Conservation (phyloP, 305 asterid genomes). For the Solanum hybrid region DNA sequence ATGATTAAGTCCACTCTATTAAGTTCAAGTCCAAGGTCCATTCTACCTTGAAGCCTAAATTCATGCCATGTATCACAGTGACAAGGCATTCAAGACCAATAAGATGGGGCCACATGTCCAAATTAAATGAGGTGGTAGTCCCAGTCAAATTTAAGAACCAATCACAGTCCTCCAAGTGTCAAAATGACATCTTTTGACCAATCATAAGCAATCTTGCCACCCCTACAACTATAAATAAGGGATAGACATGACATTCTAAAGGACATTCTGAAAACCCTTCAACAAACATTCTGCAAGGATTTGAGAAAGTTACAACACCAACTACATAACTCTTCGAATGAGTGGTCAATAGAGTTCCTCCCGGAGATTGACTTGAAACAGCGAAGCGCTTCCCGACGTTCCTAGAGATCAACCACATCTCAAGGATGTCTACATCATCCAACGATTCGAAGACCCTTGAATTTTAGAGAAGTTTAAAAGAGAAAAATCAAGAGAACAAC, state of each 20-base stretch:
- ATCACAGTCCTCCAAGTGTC: neutral
- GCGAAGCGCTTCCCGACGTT: neutral
- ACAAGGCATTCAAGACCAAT: neutral
- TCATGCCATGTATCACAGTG: neutral
- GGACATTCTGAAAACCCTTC: neutral
- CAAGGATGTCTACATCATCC: neutral
- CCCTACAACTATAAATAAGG: neutral
- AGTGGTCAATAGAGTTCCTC: neutral
- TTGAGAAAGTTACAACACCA: neutral
- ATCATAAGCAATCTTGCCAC: neutral
- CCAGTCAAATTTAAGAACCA: neutral
- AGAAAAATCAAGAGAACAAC: neutral
- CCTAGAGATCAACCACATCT: neutral
- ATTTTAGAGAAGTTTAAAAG: neutral
- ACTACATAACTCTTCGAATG: neutral
- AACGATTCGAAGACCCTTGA: neutral
- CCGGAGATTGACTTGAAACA: neutral
- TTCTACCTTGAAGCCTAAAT: neutral
- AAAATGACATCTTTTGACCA: neutral
- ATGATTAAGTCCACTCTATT: neutral
- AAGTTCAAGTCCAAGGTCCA: neutral
- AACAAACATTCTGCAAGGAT: neutral
- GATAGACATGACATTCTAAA: neutral
- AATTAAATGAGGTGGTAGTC: neutral
- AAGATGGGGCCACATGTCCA: neutral